Percentiles rank a stretch among this genome's conserved stretches.
Conservation (phyloP, 495 filamentous ascomycete species). For the Amphirosellinia nigrospora region DNA sequence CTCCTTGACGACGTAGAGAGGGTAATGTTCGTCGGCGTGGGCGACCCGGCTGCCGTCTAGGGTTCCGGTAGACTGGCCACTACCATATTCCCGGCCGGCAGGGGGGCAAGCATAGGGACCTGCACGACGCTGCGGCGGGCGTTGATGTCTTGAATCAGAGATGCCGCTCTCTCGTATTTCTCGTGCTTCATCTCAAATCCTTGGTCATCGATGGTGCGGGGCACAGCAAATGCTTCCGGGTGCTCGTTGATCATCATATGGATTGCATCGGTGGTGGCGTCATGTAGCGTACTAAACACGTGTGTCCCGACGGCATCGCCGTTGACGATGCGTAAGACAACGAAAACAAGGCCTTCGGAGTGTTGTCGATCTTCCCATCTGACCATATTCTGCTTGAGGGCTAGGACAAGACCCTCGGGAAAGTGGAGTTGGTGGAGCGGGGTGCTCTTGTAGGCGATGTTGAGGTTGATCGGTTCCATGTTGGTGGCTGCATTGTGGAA, state of each 20-base stretch:
- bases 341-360: not conserved
- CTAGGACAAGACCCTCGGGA: not conserved
- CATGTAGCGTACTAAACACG: not conserved
- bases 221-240: slow-evolving; percentile 13
- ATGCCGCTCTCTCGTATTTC: not conserved
- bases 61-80: not conserved
- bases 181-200: not conserved
- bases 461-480: not conserved
- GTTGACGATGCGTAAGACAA: not conserved
- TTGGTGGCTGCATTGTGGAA: not conserved
- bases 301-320: not conserved
- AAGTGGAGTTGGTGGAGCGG: slow-evolving; percentile 11
- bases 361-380: not conserved
- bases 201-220: not conserved
- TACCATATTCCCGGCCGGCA: not conserved
- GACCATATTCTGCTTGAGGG: not conserved
- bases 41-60: not conserved
- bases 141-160: not conserved
- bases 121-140: not conserved
- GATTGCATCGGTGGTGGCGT: slow-evolving; percentile 1
- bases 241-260: not conserved
- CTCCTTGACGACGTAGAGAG: slow-evolving; percentile 9
- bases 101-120: not conserved
- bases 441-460: slow-evolving; percentile 20
- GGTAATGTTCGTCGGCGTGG: not conserved